Percentiles rank a stretch among this genome's conserved stretches.
Evolutionary conservation across 371 early-diverging fungal species (phyloP).

Genomic region (Circinella umbellata): DNA sequence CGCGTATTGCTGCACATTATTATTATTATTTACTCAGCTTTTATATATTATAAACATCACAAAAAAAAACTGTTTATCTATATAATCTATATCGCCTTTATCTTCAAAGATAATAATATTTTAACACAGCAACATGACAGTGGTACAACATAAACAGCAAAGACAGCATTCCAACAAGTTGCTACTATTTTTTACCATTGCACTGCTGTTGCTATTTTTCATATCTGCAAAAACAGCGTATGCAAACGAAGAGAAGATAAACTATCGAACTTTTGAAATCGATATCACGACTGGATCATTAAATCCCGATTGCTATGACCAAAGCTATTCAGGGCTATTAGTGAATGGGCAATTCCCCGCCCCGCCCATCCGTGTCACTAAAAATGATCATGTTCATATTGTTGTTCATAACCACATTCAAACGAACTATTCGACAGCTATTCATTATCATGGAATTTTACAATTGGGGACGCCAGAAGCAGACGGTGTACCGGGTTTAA

Average conservation of each 20-base stretch:
- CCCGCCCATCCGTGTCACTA: conserved; percentile 42
- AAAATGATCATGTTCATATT: conserved; percentile 44
- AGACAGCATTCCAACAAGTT: too few relatives aligned
- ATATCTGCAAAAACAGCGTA: background rate
- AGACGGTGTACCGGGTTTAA: conserved; percentile 65
- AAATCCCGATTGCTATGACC: conserved; percentile 32
- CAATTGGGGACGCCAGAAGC: conserved; percentile 37
- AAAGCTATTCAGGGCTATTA: conserved; percentile 17
- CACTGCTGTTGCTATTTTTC: background rate
- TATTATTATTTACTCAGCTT: too few relatives aligned
- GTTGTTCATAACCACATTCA: conserved; percentile 39
- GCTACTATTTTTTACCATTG: background rate
- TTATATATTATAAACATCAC: too few relatives aligned
- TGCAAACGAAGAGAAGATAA: background rate
- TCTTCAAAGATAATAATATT: too few relatives aligned
- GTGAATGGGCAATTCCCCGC: conserved; percentile 58
- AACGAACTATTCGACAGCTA: conserved; percentile 18
- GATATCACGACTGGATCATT: conserved; percentile 14
- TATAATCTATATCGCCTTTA: too few relatives aligned
- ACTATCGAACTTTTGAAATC: conserved; percentile 16
- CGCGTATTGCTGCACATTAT: too few relatives aligned
- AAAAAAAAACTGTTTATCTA: too few relatives aligned
- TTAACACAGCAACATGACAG: too few relatives aligned
- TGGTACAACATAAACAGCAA: too few relatives aligned
- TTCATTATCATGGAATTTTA: conserved; percentile 54